phyloP scores from a whole-genome alignment of 305 asterid genomes.

The Solanum hybrid region DNA sequence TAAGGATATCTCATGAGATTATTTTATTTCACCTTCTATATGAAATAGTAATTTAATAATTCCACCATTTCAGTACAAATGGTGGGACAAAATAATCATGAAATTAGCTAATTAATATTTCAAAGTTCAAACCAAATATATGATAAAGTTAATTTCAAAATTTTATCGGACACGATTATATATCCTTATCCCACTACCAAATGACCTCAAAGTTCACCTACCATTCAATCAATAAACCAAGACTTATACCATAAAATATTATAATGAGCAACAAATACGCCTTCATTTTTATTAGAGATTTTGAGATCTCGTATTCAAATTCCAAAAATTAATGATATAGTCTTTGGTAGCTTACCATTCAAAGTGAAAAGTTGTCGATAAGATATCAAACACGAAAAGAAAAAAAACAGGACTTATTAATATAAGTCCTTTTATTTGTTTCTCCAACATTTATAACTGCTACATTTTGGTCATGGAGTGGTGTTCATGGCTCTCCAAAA shows the following conservation, averaged over 20 bases:
- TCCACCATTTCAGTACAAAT: not conserved
- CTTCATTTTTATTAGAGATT: not conserved
- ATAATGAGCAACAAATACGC: too few species aligned
- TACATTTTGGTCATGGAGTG: not conserved
- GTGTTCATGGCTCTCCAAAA: constrained; percentile 3
- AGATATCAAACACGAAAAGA: not conserved
- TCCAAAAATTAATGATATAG: not conserved
- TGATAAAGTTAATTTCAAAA: not conserved
- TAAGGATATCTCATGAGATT: not conserved
- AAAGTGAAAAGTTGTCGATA: not conserved
- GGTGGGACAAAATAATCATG: not conserved
- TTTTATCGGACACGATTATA: not conserved
- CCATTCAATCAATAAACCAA: not conserved
- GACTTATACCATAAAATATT: not conserved
- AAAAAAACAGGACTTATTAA: not conserved
- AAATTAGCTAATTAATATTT: not conserved
- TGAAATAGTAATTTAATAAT: not conserved
- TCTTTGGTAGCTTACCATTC: not conserved
- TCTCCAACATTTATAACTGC: not conserved
- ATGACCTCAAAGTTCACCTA: not conserved
- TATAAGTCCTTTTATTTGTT: not conserved
- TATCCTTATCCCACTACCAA: not conserved
- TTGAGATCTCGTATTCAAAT: not conserved
- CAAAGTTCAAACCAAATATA: not conserved
- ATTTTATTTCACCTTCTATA: not conserved